These are phyloP conservation scores for Russula emetica DNA, from an alignment of 768 basidiomycete genomes.

Conservation along the genomic window DNA sequence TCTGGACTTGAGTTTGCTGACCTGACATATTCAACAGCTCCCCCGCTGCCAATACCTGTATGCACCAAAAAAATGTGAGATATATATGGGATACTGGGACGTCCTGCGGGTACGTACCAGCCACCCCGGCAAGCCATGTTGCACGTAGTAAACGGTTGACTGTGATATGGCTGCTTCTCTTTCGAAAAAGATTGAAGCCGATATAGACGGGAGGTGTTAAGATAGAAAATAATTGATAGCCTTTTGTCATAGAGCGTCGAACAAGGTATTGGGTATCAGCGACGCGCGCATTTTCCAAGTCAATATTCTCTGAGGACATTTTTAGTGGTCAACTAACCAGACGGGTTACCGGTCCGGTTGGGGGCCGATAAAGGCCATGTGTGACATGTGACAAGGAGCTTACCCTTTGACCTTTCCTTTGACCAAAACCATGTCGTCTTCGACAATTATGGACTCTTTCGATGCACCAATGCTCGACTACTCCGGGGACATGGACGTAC, in stretches of 20 bases:
- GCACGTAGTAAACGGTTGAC: slow-evolving; percentile 63
- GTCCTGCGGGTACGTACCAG: slow-evolving; percentile 40
- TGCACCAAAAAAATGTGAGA: background rate
- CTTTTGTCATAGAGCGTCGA: slow-evolving; percentile 58
- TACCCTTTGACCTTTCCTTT: slow-evolving; percentile 1
- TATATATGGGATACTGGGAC: background rate
- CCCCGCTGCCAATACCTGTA: slow-evolving; percentile 48
- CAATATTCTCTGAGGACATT: slow-evolving; percentile 10
- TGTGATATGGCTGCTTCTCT: slow-evolving; percentile 51
- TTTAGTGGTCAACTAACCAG: background rate
- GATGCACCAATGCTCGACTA: slow-evolving; percentile 30
- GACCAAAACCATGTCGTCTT: slow-evolving; percentile 24
- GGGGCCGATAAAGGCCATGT: background rate
- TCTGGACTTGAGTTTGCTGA: slow-evolving; percentile 51
- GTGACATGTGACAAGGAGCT: background rate
- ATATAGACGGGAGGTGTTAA: slow-evolving; percentile 59
- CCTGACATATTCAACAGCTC: slow-evolving; percentile 57
- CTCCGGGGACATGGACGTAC: slow-evolving; percentile 26
- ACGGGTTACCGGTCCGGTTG: background rate
- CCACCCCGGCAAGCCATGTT: slow-evolving; percentile 65
- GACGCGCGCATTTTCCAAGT: slow-evolving; percentile 35
- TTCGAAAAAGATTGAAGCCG: slow-evolving; percentile 49
- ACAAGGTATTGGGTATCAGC: slow-evolving; percentile 65
- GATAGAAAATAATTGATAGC: slow-evolving; percentile 64
- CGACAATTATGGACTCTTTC: slow-evolving; percentile 26